Evolutionary conservation across 139 green algal genomes (phyloP).

Genomic region (Closterium sp.): DNA sequence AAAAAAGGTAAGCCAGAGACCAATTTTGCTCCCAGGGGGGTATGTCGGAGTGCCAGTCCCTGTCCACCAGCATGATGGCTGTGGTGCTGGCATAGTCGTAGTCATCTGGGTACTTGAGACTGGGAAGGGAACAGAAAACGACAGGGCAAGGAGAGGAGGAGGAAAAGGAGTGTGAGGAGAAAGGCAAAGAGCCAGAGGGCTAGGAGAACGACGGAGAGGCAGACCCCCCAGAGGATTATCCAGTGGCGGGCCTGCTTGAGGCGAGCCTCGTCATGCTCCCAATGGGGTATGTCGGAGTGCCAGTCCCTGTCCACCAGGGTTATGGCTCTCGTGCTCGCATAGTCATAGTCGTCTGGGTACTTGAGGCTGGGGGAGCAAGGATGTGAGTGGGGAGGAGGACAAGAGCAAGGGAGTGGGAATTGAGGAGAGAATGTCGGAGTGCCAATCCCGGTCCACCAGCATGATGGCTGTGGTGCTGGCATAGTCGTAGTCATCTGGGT

Average conservation of each 20-base stretch:
- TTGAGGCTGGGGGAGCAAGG: neutral
- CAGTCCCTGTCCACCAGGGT: slow-evolving; percentile 14
- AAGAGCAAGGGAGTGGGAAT: neutral
- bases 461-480: slow-evolving; percentile 3
- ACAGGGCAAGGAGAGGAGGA: neutral
- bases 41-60: neutral
- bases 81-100: too few relatives aligned
- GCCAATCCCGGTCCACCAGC: slow-evolving; percentile 11
- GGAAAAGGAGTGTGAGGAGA: neutral
- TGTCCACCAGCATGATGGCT: slow-evolving; percentile 20
- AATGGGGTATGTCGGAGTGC: neutral
- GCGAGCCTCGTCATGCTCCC: slow-evolving; percentile 44
- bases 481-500: slow-evolving; percentile 12
- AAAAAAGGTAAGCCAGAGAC: too few relatives aligned
- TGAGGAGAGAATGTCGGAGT: neutral
- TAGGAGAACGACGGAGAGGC: slow-evolving; percentile 65
- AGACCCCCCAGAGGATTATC: slow-evolving; percentile 55
- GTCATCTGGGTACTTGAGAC: too few relatives aligned
- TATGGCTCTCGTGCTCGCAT: slow-evolving; percentile 2
- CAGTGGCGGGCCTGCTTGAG: slow-evolving; percentile 35
- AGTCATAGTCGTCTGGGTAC: slow-evolving; percentile 32
- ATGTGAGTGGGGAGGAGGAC: neutral
- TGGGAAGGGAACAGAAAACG: neutral
- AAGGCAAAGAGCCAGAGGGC: slow-evolving; percentile 61
- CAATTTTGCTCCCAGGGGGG: too few relatives aligned